Conservation (phyloP, 495 filamentous ascomycete genomes). For the Aspergillus carlsbadensis region DNA sequence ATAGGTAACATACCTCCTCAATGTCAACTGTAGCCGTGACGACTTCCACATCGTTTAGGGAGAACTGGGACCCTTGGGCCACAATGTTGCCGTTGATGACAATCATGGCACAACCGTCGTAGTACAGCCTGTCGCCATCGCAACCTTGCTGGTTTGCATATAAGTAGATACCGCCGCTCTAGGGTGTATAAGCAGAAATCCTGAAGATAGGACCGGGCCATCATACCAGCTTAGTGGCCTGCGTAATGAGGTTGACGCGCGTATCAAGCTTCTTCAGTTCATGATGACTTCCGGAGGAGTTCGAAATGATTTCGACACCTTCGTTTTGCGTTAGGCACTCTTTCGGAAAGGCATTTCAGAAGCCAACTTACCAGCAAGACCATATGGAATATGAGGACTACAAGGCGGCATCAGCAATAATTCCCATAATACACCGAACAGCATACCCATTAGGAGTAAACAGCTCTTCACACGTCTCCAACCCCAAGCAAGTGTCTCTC, state of each 20-base stretch:
- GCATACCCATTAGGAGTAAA: slow-evolving; percentile 63
- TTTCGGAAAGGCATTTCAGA: background rate
- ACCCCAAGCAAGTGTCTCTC: slow-evolving; percentile 66
- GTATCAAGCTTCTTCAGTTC: slow-evolving; percentile 73
- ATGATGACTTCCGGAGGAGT: slow-evolving; percentile 72
- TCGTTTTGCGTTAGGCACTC: slow-evolving; percentile 16
- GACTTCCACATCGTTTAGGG: slow-evolving; percentile 79
- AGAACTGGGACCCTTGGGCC: slow-evolving; percentile 73
- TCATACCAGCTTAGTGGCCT: slow-evolving; percentile 65
- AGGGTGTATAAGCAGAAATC: background rate
- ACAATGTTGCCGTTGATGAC: slow-evolving; percentile 71
- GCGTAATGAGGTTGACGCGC: slow-evolving; percentile 69
- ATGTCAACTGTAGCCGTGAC: slow-evolving; percentile 78
- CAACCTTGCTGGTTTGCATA: slow-evolving; percentile 75
- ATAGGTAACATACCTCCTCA: slow-evolving; percentile 59
- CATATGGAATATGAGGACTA: slow-evolving; percentile 37
- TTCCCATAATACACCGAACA: background rate
- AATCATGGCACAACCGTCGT: slow-evolving; percentile 77
- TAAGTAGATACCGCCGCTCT: slow-evolving; percentile 73
- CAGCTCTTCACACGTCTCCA: slow-evolving; percentile 79
- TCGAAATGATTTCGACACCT: slow-evolving; percentile 74
- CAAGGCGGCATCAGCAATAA: slow-evolving; percentile 7
- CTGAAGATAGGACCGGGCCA: slow-evolving; percentile 2
- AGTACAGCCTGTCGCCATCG: slow-evolving; percentile 67
- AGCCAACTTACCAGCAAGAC: slow-evolving; percentile 29